Percentiles rank a stretch among this genome's conserved stretches.
phyloP scores from a whole-genome alignment of 257 asterid genomes.

The Fraxinus pennsylvanica region DNA sequence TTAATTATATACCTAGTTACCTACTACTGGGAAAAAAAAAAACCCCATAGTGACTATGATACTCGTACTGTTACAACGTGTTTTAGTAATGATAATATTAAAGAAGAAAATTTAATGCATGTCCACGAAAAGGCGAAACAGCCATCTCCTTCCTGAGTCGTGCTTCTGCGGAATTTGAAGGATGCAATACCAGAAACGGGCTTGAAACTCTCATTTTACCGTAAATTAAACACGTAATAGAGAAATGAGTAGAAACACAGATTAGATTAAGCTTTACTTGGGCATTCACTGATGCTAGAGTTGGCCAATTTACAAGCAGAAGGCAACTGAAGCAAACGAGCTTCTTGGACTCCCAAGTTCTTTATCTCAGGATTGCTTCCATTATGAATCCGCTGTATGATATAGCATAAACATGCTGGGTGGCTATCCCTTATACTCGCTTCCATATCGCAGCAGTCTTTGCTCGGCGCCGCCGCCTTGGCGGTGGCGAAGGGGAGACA shows the following conservation, averaged over 20 bases:
- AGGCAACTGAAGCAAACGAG: conserved; percentile 46
- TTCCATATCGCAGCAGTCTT: conserved; percentile 41
- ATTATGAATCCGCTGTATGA: conserved; percentile 42
- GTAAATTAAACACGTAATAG: too few relatives aligned
- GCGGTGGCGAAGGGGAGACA: conserved; percentile 45
- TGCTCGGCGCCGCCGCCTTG: conserved; percentile 35
- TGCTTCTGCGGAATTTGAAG: too few relatives aligned
- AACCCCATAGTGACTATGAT: too few relatives aligned
- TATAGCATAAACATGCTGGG: conserved; percentile 44
- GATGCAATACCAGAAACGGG: too few relatives aligned
- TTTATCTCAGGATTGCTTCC: conserved; percentile 39
- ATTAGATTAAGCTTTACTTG: conserved; percentile 33
- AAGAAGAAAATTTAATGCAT: too few relatives aligned
- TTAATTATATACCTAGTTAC: too few relatives aligned
- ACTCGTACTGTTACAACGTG: too few relatives aligned
- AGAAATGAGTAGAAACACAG: background rate
- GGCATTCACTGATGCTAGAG: conserved; percentile 39
- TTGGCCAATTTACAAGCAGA: conserved; percentile 43
- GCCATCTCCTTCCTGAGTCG: too few relatives aligned
- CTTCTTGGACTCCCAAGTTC: conserved; percentile 45
- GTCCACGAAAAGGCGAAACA: too few relatives aligned
- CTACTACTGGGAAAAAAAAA: too few relatives aligned
- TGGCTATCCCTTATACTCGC: conserved; percentile 27
- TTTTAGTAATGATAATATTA: too few relatives aligned
- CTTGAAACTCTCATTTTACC: too few relatives aligned